A percentile compares a stretch with the other conserved stretches of the same genome.
Evolutionary conservation across 495 filamentous ascomycete genomes (phyloP).

Genomic region (Penicillium fimorum): DNA sequence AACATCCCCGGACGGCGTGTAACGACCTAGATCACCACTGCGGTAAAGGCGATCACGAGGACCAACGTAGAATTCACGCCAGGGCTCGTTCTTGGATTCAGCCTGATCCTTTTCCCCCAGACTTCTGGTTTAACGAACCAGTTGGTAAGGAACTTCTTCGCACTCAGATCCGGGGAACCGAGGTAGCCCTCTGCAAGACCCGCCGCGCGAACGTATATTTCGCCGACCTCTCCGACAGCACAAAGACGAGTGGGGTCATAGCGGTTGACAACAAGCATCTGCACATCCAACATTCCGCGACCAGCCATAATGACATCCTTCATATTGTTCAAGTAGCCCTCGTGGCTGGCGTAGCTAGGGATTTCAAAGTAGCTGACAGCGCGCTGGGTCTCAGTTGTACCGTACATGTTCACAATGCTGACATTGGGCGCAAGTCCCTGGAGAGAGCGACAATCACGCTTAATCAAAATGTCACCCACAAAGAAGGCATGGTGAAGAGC

Average conservation of each 20-base stretch:
- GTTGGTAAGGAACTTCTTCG: conserved; percentile 80
- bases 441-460: conserved; percentile 77
- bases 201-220: conserved; percentile 85
- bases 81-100: conserved; percentile 50
- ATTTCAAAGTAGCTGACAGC: conserved; percentile 88
- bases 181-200: conserved; percentile 90
- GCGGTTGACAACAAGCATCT: conserved; percentile 85
- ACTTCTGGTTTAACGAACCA: conserved; percentile 79
- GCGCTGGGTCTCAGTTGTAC: conserved; percentile 86
- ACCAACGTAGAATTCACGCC: conserved; percentile 78
- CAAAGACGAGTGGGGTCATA: conserved; percentile 71
- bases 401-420: conserved; percentile 86
- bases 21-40: conserved; percentile 78
- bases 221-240: conserved; percentile 76
- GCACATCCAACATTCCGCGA: conserved; percentile 88
- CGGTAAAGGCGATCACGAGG: conserved; percentile 85
- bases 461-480: conserved; percentile 89
- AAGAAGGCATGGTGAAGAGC: conserved; percentile 82
- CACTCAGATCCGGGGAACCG: conserved; percentile 64
- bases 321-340: conserved; percentile 66
- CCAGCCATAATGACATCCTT: conserved; percentile 84
- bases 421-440: conserved; percentile 76
- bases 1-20: conserved; percentile 69
- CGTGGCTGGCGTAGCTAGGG: conserved; percentile 64
- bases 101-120: conserved; percentile 67